A percentile compares a stretch with the other conserved stretches of the same genome.
phyloP scores from a whole-genome alignment of 495 filamentous ascomycete species.

The Trichoderma orchidacearum region DNA sequence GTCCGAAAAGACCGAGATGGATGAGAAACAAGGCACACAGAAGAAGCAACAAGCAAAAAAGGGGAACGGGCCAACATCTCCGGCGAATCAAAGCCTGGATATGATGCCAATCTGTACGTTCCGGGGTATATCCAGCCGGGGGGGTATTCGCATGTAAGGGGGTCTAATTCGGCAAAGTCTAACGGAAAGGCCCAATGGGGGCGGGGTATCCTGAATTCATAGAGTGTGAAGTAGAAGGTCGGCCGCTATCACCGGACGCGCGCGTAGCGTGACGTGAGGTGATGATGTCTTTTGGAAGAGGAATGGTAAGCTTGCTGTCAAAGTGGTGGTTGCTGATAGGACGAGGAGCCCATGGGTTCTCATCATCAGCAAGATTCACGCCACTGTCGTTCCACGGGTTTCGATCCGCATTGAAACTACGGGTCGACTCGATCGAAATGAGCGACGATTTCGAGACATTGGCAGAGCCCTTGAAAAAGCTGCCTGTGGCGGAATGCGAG shows the following conservation, averaged over 20 bases:
- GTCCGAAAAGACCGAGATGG: neutral
- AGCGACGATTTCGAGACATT: constrained; percentile 93
- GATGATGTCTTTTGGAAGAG: constrained; percentile 52
- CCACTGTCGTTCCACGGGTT: constrained; percentile 97
- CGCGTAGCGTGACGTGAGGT: constrained; percentile 72
- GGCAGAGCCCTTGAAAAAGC: constrained; percentile 85
- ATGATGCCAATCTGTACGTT: neutral
- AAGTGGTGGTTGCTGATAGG: constrained; percentile 42
- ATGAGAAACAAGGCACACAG: too few species aligned
- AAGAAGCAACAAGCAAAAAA: neutral
- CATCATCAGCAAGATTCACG: constrained; percentile 82
- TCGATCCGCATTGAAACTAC: constrained; percentile 72
- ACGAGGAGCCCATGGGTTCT: constrained; percentile 50
- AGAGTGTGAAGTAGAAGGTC: constrained; percentile 87
- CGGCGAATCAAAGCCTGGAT: neutral
- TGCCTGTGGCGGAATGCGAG: constrained; percentile 59
- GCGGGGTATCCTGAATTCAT: constrained; percentile 84
- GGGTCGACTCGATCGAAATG: constrained; percentile 81
- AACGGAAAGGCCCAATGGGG: constrained; percentile 77
- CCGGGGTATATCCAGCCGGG: constrained; percentile 41
- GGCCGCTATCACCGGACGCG: constrained; percentile 77
- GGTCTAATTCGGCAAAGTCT: constrained; percentile 31
- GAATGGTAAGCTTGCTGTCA: constrained; percentile 51
- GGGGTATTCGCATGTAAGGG: constrained; percentile 31
- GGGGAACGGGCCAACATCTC: neutral